Percentiles rank a stretch among this genome's conserved stretches.
These are phyloP conservation scores for Aspergillus luchuensis DNA, from an alignment of 2,329 filamentous ascomycete species.

Conservation along the genomic window DNA sequence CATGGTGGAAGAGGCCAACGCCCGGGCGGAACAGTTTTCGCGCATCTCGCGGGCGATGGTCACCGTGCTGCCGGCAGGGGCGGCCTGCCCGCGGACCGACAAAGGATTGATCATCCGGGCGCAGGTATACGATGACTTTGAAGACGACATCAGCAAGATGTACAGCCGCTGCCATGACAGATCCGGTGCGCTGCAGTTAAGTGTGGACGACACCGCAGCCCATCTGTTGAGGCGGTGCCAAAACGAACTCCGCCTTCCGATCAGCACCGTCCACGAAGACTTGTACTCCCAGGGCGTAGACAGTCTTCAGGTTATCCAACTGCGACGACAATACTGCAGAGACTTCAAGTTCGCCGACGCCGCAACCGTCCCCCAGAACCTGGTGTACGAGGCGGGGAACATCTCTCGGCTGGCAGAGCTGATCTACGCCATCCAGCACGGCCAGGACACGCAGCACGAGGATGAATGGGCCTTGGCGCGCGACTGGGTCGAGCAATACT, in stretches of 20 bases:
- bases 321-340: slow-evolving; percentile 24
- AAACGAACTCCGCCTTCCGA: slow-evolving; percentile 27
- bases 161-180: not conserved
- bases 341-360: too few relatives aligned
- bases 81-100: slow-evolving; percentile 53
- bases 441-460: too few relatives aligned
- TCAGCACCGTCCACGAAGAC: slow-evolving; percentile 45
- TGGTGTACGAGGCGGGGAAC: slow-evolving; percentile 39
- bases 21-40: slow-evolving; percentile 41
- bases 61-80: slow-evolving; percentile 47
- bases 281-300: slow-evolving; percentile 61
- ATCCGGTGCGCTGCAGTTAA: not conserved
- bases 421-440: slow-evolving; percentile 42
- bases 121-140: slow-evolving; percentile 51
- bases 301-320: slow-evolving; percentile 57
- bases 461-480: too few relatives aligned
- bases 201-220: not conserved
- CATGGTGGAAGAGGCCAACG: not conserved
- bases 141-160: slow-evolving; percentile 12
- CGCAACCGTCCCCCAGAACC: not conserved
- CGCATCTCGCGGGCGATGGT: slow-evolving; percentile 57
- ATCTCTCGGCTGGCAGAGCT: slow-evolving; percentile 39
- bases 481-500: slow-evolving; percentile 41
- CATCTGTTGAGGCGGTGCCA: not conserved
- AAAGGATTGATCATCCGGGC: slow-evolving; percentile 58